These are phyloP conservation scores for Phytomonas sp. DNA, from an alignment of 208 protist genomes.

Conservation along the genomic window DNA sequence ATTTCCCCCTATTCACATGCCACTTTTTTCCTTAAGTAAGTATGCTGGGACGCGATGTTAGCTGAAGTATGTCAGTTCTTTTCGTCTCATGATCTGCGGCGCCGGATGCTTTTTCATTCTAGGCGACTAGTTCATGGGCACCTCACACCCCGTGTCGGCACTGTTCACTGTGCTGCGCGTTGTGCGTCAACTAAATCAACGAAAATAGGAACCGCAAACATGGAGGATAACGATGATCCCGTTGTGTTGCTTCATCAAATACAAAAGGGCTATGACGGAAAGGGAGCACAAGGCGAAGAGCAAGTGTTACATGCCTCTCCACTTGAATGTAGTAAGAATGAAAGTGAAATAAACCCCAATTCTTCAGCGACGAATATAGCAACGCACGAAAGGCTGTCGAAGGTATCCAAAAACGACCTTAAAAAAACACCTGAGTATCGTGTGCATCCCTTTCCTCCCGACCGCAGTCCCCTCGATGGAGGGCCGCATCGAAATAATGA, in stretches of 20 bases:
- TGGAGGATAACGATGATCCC: conserved; percentile 32
- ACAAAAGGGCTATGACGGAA: background rate
- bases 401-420: background rate
- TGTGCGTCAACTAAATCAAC: background rate
- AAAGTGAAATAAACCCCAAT: background rate
- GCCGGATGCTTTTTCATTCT: background rate
- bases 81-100: background rate
- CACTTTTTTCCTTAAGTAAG: background rate
- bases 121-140: background rate
- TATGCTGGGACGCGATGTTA: background rate
- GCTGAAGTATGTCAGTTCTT: background rate
- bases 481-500: background rate
- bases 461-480: background rate
- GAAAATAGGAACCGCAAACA: background rate
- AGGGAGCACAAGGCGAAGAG: background rate
- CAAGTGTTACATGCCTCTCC: background rate
- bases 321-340: background rate
- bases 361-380: background rate
- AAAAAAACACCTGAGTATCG: background rate
- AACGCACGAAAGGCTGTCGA: background rate
- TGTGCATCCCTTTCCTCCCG: background rate
- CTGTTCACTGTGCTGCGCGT: background rate
- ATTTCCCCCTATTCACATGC: background rate
- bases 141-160: background rate
- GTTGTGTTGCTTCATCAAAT: conserved; percentile 22